Evolutionary conservation across 345 rosid genomes (phyloP).

Genomic region (Citrus sp.): DNA sequence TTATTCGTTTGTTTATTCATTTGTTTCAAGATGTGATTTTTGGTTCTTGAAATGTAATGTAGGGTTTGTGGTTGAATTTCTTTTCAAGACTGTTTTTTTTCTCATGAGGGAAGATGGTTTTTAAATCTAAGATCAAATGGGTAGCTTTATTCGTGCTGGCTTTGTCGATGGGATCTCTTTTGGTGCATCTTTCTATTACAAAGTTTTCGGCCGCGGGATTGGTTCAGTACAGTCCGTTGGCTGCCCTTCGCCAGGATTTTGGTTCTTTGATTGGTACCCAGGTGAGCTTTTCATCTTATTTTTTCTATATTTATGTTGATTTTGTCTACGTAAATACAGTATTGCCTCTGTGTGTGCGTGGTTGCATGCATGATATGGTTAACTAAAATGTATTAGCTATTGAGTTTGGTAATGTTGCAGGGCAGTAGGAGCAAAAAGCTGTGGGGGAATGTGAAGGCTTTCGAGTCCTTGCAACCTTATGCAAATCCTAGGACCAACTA

Average conservation of each 20-base stretch:
- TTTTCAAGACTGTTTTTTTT: slow-evolving; percentile 15
- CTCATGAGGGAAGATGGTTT: slow-evolving; percentile 53
- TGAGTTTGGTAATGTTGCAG: slow-evolving; percentile 34
- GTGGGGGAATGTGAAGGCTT: slow-evolving; percentile 76
- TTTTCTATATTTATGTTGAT: not conserved
- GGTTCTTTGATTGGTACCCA: slow-evolving; percentile 37
- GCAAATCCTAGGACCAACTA: slow-evolving; percentile 78
- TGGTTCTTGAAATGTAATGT: slow-evolving; percentile 8
- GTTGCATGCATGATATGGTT: not conserved
- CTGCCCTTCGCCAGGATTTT: slow-evolving; percentile 50
- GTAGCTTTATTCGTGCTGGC: slow-evolving; percentile 67
- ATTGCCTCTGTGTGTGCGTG: not conserved
- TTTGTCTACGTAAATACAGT: not conserved
- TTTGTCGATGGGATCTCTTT: slow-evolving; percentile 71
- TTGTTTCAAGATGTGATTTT: slow-evolving; percentile 1
- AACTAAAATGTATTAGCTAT: slow-evolving; percentile 3
- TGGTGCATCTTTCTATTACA: slow-evolving; percentile 79
- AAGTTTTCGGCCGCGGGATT: slow-evolving; percentile 61
- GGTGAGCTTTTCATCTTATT: slow-evolving; percentile 27
- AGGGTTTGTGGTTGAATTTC: slow-evolving; percentile 2
- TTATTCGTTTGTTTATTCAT: not conserved
- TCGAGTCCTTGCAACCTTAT: slow-evolving; percentile 81
- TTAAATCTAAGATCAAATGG: slow-evolving; percentile 90
- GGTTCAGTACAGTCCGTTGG: slow-evolving; percentile 48
- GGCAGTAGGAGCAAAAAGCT: slow-evolving; percentile 52